Percentiles rank a stretch among this genome's conserved stretches.
phyloP scores from a whole-genome alignment of 1,139 yeast genomes.

The Blastobotrys niveus region DNA sequence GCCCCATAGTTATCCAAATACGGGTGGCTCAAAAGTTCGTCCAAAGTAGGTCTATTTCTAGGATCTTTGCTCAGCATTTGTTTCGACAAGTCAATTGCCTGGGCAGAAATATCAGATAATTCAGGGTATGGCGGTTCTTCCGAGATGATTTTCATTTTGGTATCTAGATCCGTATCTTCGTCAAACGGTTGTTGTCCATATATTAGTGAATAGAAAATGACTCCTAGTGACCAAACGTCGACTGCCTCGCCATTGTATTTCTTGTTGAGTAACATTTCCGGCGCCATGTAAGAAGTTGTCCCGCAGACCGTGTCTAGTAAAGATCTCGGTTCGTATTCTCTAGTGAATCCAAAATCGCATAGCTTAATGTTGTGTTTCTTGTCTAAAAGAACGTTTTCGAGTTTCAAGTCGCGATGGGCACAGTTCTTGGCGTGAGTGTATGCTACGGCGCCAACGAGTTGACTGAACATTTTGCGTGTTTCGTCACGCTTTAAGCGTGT shows the following conservation, averaged over 20 bases:
- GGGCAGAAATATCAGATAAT: conserved; percentile 39
- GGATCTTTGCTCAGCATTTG: conserved; percentile 65
- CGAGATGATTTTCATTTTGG: conserved; percentile 55
- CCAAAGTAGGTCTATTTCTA: conserved; percentile 52
- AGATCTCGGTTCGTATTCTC: conserved; percentile 60
- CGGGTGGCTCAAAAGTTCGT: conserved; percentile 57
- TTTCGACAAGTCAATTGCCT: conserved; percentile 47
- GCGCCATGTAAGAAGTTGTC: conserved; percentile 95
- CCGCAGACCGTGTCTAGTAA: conserved; percentile 84
- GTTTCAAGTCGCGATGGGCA: conserved; percentile 83
- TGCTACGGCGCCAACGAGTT: conserved; percentile 73
- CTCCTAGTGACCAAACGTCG: conserved; percentile 91
- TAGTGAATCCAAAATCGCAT: conserved; percentile 90
- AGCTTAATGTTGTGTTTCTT: conserved; percentile 64
- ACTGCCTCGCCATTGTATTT: conserved; percentile 75
- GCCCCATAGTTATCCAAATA: conserved; percentile 50
- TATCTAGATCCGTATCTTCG: conserved; percentile 62
- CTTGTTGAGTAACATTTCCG: conserved; percentile 66
- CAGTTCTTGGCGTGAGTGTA: conserved; percentile 79
- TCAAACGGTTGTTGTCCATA: conserved; percentile 91
- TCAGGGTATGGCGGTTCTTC: conserved; percentile 54
- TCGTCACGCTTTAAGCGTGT: conserved; percentile 48
- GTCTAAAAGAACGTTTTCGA: conserved; percentile 78
- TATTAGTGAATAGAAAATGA: conserved; percentile 82
- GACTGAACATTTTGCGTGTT: conserved; percentile 60